These are phyloP conservation scores for Corrigiola litoralis DNA, from an alignment of 179 eudicot genomes.

Conservation along the genomic window DNA sequence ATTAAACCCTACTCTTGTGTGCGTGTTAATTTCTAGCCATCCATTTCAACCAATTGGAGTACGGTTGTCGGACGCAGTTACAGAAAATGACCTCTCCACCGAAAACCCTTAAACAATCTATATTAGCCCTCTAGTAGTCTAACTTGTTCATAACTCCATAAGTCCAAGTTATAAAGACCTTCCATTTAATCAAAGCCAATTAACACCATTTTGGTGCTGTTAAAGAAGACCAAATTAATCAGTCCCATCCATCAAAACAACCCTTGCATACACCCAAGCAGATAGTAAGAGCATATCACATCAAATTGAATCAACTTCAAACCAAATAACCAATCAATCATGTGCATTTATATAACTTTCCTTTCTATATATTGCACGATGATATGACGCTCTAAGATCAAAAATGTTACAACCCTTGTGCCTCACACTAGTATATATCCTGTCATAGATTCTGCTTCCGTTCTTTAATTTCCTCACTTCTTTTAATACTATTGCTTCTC, in stretches of 20 bases:
- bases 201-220: not conserved
- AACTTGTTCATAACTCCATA: not conserved
- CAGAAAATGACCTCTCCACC: not conserved
- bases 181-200: not conserved
- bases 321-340: too few species aligned
- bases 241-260: slow-evolving; percentile 5
- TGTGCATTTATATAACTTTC: too few species aligned
- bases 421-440: too few species aligned
- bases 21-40: not conserved
- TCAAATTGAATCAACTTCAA: too few species aligned
- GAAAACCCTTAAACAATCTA: slow-evolving; percentile 1
- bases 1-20: not conserved
- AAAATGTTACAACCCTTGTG: too few species aligned
- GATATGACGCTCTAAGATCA: too few species aligned
- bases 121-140: not conserved
- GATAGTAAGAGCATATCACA: not conserved
- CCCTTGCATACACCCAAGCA: not conserved
- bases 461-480: too few species aligned
- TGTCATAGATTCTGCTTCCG: too few species aligned
- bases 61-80: not conserved
- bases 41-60: slow-evolving; percentile 1
- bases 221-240: not conserved
- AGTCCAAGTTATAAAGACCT: not conserved
- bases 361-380: too few species aligned
- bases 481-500: too few species aligned